phyloP scores from a whole-genome alignment of 2,329 filamentous ascomycete genomes.

The Pyricularia pennisetigena region DNA sequence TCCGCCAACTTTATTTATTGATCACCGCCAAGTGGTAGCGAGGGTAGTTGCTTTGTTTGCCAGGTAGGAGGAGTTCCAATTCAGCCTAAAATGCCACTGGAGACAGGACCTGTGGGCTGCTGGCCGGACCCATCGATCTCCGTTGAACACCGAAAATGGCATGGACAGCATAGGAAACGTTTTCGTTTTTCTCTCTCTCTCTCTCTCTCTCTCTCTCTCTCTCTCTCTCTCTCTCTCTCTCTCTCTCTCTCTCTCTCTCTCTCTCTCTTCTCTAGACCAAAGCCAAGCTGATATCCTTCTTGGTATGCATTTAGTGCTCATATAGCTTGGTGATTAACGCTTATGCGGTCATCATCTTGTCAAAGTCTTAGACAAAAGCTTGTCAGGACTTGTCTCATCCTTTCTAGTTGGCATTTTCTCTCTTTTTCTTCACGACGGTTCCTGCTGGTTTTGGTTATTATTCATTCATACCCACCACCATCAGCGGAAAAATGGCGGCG shows the following conservation, averaged over 20 bases:
- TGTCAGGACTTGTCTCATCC: background rate
- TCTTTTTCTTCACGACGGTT: background rate
- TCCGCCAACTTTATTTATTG: background rate
- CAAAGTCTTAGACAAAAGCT: background rate
- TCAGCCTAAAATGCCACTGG: background rate
- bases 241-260: background rate
- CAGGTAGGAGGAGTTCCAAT: background rate
- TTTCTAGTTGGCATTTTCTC: background rate
- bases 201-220: too few species aligned
- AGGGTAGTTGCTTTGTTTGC: background rate
- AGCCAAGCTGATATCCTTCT: background rate
- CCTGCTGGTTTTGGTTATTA: background rate
- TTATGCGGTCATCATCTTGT: background rate
- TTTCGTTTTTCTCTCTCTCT: background rate
- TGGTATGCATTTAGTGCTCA: background rate
- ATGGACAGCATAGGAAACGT: background rate
- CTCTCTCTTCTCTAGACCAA: background rate
- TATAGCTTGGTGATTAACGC: background rate
- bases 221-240: background rate
- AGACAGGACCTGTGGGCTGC: background rate
- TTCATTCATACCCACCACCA: background rate
- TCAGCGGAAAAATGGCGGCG: background rate
- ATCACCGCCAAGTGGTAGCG: background rate
- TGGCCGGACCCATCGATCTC: background rate
- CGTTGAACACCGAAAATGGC: background rate